Conservation (phyloP, 805 yeast genomes). For the Blastobotrys parvus region DNA sequence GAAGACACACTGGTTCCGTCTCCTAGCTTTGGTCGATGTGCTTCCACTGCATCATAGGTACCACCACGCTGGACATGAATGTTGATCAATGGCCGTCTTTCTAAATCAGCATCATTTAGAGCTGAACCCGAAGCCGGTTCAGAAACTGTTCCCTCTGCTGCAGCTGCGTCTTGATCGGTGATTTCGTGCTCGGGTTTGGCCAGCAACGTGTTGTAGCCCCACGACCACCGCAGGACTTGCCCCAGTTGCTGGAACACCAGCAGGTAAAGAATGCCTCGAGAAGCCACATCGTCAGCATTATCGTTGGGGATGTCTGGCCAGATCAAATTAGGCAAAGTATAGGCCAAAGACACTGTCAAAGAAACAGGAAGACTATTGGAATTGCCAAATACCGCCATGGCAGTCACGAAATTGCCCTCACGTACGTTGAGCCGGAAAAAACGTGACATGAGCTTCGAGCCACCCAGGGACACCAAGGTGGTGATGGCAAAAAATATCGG, state of each 20-base stretch:
- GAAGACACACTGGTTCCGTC: background rate
- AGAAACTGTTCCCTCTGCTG: background rate
- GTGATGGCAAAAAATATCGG: constrained; percentile 79
- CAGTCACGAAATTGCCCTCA: constrained; percentile 86
- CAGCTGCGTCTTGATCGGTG: background rate
- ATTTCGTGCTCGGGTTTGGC: constrained; percentile 27
- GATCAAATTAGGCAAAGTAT: constrained; percentile 46
- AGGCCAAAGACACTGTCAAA: constrained; percentile 60
- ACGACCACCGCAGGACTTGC: constrained; percentile 59
- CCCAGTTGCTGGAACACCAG: constrained; percentile 60
- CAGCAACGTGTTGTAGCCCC: constrained; percentile 59
- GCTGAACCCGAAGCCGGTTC: background rate
- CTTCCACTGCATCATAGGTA: background rate
- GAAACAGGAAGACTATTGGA: constrained; percentile 94
- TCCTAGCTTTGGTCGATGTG: background rate
- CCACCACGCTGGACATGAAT: too few species aligned
- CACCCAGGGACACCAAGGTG: constrained; percentile 63
- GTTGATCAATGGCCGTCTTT: too few species aligned
- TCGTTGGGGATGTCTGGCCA: constrained; percentile 54
- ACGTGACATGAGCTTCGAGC: constrained; percentile 49
- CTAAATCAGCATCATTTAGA: background rate
- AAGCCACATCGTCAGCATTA: constrained; percentile 47
- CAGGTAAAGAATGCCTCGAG: constrained; percentile 52
- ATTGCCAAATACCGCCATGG: constrained; percentile 96
- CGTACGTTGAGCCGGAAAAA: constrained; percentile 54